These are phyloP conservation scores for Xylariaceae sp. DNA, from an alignment of 2,329 filamentous ascomycete species.

Conservation along the genomic window DNA sequence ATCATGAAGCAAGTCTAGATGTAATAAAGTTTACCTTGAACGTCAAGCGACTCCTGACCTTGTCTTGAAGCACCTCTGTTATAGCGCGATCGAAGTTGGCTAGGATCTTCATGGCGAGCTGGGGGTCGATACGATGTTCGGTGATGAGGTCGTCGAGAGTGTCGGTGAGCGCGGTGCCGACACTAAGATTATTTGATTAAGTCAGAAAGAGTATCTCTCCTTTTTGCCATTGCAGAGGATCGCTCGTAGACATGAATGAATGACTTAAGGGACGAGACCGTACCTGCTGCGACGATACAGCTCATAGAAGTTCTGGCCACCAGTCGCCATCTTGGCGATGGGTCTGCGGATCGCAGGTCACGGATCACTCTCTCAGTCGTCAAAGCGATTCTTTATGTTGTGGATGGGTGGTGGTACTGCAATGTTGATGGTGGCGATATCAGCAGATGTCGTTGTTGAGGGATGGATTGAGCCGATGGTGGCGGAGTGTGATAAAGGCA, in stretches of 20 bases:
- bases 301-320: constrained; percentile 72
- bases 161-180: constrained; percentile 89
- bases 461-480: too few species aligned
- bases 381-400: too few species aligned
- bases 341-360: too few species aligned
- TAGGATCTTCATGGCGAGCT: constrained; percentile 97
- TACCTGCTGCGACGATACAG: constrained; percentile 98
- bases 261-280: constrained; percentile 13
- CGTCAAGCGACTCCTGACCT: constrained; percentile 82
- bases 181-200: too few species aligned
- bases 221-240: too few species aligned
- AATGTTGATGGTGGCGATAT: too few species aligned
- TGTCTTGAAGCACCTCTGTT: constrained; percentile 84
- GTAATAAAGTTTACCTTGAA: constrained; percentile 92
- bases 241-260: too few species aligned
- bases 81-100: constrained; percentile 93
- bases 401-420: too few species aligned
- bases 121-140: constrained; percentile 90
- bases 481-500: too few species aligned
- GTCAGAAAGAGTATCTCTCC: too few species aligned
- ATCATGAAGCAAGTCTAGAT: not conserved
- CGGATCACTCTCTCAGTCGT: too few species aligned
- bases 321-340: constrained; percentile 37
- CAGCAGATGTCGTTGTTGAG: too few species aligned
- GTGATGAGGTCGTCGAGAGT: constrained; percentile 96